Evolutionary conservation across 768 basidiomycete species (phyloP), one percentile per base, ranked within the genome.

Genomic region (Boletus vermiculosoides): DNA sequence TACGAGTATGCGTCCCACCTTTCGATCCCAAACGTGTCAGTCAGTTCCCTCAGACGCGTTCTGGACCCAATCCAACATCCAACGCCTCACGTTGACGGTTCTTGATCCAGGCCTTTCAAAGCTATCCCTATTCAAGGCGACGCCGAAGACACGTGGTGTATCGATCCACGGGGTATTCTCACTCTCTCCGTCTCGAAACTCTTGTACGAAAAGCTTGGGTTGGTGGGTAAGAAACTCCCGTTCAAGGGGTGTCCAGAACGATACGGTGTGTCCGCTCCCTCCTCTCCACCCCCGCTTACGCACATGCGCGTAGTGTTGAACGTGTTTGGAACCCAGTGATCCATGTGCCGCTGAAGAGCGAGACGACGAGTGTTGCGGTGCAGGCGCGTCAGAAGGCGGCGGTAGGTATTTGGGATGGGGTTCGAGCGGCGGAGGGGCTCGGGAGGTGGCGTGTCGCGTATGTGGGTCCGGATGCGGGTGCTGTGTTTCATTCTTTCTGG

Each of bases 101-200:
- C n/a, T 33, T 40, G 31, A 56, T 36, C 37, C 46, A 83, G 81
- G 30, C 61, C 65, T 5, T 61, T 81, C 41, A 70, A 76, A 31
- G 71, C 77, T 39, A 55, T 81, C 30, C 65, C 68, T 10, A 45
- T 67, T 56, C 56, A 65, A 4, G 61, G 70, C 25, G 63, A 66
- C 25, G 61, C 66, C 6, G 80, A 84, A 31, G 87, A 88, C 57
- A 77, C 77, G 2, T 91, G 90, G 89, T 87, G 85, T 63, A 74
- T 89, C 54, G 87, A 90, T 63, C 74, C 78, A 3, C 80, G 85
- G 18, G 84, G 85, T 4, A 61, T 83, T 44, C 69, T 90, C 56
- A 84, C 84, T 0, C 66, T 89, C 20, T 81, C 74, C 25, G 75
- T 85, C 6, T 75, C 76, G 42, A 84, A 83, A 66, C 73, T 74